Conservation (phyloP, 1,284 basidiomycete species). For the Ustilago tritici region DNA sequence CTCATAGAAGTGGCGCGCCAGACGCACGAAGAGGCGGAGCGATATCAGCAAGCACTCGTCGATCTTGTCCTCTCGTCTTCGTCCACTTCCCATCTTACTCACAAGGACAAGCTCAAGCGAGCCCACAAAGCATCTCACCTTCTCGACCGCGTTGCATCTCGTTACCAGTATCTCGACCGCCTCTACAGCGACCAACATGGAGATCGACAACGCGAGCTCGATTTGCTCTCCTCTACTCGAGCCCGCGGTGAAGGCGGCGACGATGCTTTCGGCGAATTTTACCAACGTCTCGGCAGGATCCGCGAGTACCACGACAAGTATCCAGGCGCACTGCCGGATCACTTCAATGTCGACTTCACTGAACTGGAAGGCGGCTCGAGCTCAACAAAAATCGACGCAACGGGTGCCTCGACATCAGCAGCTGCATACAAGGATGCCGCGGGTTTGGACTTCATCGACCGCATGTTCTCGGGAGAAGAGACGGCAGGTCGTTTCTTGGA, state of each 20-base stretch:
- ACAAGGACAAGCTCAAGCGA: conserved; percentile 76
- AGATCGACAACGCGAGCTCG: conserved; percentile 70
- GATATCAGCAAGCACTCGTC: conserved; percentile 77
- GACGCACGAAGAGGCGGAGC: conserved; percentile 93
- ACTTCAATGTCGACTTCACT: conserved; percentile 62
- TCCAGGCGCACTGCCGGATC: conserved; percentile 77
- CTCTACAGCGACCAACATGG: conserved; percentile 71
- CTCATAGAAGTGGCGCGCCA: conserved; percentile 91
- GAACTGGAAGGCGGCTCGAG: conserved; percentile 50
- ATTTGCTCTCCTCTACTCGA: conserved; percentile 68
- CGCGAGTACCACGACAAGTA: conserved; percentile 96
- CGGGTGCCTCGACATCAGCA: conserved; percentile 15
- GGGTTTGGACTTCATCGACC: conserved; percentile 58
- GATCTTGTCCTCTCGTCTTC: conserved; percentile 71
- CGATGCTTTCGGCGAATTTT: conserved; percentile 75
- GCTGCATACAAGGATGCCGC: conserved; percentile 21
- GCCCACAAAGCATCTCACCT: conserved; percentile 89
- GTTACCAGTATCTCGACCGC: conserved; percentile 70
- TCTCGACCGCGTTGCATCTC: conserved; percentile 82
- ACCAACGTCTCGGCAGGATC: conserved; percentile 89
- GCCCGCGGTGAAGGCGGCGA: conserved; percentile 15
- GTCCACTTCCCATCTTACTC: conserved; percentile 64
- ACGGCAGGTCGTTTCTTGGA: conserved; percentile 94
- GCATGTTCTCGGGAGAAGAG: conserved; percentile 81
- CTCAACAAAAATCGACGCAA: conserved; percentile 8